A percentile compares a stretch with the other conserved stretches of the same genome.
Evolutionary conservation across 2,329 filamentous ascomycete species (phyloP).

Genomic region (Phaeosphaeriaceae sp.): DNA sequence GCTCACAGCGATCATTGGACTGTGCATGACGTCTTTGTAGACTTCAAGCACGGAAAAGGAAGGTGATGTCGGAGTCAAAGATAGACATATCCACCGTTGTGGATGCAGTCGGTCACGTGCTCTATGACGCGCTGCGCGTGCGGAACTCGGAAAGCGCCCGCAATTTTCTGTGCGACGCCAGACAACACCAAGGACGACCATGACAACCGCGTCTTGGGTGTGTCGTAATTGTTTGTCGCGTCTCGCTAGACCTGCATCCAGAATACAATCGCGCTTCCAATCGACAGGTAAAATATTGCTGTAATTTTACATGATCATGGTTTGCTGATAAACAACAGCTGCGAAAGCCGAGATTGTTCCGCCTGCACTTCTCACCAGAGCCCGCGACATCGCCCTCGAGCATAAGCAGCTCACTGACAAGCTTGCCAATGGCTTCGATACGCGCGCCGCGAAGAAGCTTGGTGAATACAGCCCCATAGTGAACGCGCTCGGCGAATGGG

Average conservation of each 20-base stretch:
- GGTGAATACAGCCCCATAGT: constrained; percentile 64
- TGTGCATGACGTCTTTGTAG: constrained; percentile 14
- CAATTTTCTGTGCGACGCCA: constrained; percentile 15
- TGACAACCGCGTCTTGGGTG: constrained; percentile 54
- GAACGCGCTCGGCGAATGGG: constrained; percentile 64
- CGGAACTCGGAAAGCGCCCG: constrained; percentile 27
- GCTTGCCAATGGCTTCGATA: constrained; percentile 64
- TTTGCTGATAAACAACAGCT: constrained; percentile 14
- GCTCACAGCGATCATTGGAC: constrained; percentile 10
- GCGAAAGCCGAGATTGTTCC: constrained; percentile 53
- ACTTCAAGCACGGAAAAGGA: constrained; percentile 5
- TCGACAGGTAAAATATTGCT: constrained; percentile 25
- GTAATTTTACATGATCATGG: not conserved
- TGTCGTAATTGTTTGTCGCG: constrained; percentile 58
- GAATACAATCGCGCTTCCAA: constrained; percentile 37
- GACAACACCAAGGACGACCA: constrained; percentile 27
- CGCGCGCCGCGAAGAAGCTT: constrained; percentile 63
- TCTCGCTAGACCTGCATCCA: constrained; percentile 43
- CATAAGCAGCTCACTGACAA: constrained; percentile 62
- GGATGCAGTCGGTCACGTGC: constrained; percentile 33
- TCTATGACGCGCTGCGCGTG: constrained; percentile 24
- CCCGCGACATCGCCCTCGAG: constrained; percentile 63
- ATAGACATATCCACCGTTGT: not conserved
- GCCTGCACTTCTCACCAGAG: constrained; percentile 63
- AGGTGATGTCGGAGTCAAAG: not conserved